Evolutionary conservation across 495 filamentous ascomycete genomes (phyloP).

Genomic region (Xylaria bambusicola): DNA sequence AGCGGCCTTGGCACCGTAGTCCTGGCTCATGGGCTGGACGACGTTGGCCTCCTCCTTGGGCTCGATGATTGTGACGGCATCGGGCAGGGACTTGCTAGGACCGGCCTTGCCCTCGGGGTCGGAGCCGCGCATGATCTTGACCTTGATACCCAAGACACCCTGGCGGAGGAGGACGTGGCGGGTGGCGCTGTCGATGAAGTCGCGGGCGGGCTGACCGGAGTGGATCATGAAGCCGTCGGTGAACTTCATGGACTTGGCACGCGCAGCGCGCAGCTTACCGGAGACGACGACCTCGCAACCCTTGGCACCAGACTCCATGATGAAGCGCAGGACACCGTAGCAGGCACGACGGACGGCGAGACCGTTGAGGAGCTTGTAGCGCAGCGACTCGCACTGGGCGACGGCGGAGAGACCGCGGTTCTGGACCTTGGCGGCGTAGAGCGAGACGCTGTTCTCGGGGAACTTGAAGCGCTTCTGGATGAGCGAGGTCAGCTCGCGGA

Average conservation of each 20-base stretch:
- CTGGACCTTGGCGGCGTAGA: slow-evolving; percentile 99
- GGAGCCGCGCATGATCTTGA: slow-evolving; percentile 99
- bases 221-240: slow-evolving; percentile 99
- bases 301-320: slow-evolving; percentile 99
- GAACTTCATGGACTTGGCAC: slow-evolving; percentile 99
- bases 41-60: slow-evolving; percentile 98
- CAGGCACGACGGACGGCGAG: slow-evolving; percentile 95
- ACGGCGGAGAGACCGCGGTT: slow-evolving; percentile 99
- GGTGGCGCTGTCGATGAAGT: slow-evolving; percentile 98
- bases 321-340: slow-evolving; percentile 99
- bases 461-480: slow-evolving; percentile 99
- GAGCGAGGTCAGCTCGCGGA: slow-evolving; percentile 98
- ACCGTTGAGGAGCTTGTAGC: slow-evolving; percentile 99
- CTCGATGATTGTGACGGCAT: slow-evolving; percentile 98
- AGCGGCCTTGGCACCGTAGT: slow-evolving; percentile 96
- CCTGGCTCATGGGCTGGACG: slow-evolving; percentile 90
- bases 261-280: slow-evolving; percentile 96
- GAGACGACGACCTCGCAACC: slow-evolving; percentile 99
- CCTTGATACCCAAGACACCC: slow-evolving; percentile 99
- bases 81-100: slow-evolving; percentile 92
- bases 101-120: slow-evolving; percentile 99
- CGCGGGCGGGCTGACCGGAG: slow-evolving; percentile 98
- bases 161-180: slow-evolving; percentile 99
- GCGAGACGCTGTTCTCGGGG: slow-evolving; percentile 98
- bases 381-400: slow-evolving; percentile 98